Percentiles rank a stretch among this genome's conserved stretches.
Evolutionary conservation across 1,284 basidiomycete genomes (phyloP).

Genomic region (Naganishia sp.): DNA sequence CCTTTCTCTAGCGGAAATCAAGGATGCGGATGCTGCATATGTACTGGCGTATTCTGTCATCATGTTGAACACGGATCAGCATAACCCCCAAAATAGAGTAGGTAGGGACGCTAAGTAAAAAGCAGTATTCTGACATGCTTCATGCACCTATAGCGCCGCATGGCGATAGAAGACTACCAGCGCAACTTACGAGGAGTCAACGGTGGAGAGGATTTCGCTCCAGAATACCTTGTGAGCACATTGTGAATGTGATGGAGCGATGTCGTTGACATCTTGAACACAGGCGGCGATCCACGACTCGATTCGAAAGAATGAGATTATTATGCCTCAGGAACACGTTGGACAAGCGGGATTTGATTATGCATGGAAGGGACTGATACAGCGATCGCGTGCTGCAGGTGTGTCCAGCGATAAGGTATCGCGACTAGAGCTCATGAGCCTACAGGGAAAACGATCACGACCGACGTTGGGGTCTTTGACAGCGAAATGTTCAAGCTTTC

Average conservation of each 20-base stretch:
- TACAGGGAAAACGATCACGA: slow-evolving; percentile 73
- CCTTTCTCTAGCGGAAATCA: slow-evolving; percentile 69
- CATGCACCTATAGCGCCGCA: slow-evolving; percentile 70
- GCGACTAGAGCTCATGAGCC: slow-evolving; percentile 14
- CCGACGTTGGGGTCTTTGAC: slow-evolving; percentile 80
- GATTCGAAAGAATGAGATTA: slow-evolving; percentile 90
- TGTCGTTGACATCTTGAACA: background rate
- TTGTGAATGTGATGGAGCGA: background rate
- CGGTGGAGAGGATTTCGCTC: slow-evolving; percentile 77
- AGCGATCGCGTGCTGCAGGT: slow-evolving; percentile 79
- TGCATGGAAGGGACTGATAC: slow-evolving; percentile 94
- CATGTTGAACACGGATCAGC: slow-evolving; percentile 96
- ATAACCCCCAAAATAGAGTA: slow-evolving; percentile 92
- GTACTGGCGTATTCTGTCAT: slow-evolving; percentile 95
- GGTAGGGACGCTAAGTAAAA: slow-evolving; percentile 43
- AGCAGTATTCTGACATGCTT: background rate
- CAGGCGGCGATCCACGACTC: slow-evolving; percentile 82
- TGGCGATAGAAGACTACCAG: slow-evolving; percentile 93
- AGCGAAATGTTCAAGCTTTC: slow-evolving; percentile 86
- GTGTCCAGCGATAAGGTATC: slow-evolving; percentile 37
- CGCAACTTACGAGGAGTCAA: slow-evolving; percentile 93
- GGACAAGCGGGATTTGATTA: slow-evolving; percentile 98
- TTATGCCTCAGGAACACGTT: slow-evolving; percentile 97
- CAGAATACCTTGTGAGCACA: slow-evolving; percentile 73
- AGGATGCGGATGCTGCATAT: slow-evolving; percentile 89